Base-by-base conservation (phyloP, 2,329 filamentous ascomycete genomes). In the Byssochlamys sp. region DNA sequence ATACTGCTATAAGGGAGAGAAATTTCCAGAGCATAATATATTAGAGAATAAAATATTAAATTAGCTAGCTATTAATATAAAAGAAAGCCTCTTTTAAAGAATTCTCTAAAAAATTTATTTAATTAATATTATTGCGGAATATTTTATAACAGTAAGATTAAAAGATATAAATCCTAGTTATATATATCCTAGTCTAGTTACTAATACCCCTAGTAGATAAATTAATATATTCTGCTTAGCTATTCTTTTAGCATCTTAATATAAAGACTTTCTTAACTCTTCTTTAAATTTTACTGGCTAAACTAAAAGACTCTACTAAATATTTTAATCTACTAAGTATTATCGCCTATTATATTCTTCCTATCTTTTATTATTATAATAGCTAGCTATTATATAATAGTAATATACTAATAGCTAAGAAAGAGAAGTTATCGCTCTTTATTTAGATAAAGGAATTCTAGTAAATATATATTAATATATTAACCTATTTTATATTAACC, bases 31-130 rank as follows among this genome's bases (percentile, higher is more conserved):
- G 60, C 88, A 91, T 62, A 83, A 87, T 55, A 91, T 95, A 69
- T 78, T 96, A 29, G 91, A 96, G 72, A 84, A 84, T 58, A 90
- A 96, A 70, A 88, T 97, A 11, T 78, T 96, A 59, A 86, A 87
- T 64, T 87, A 91, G 54, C 77, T 96, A 39, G 82, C 85, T 53
- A 82, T 88, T 63, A 84, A 89, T 31, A 77, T 94, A 28, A 90
- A 88, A 68, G 83, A 85, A 60, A 80, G 84, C 9, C 80, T 82
- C 1, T 79, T 87, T 53, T 82, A 86, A 51, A 80, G 80, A 11
- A 81, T 84, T 11, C 71, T 96, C 28, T 81, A 89, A 61, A 94
- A 91, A 69, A 87, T 96, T 72, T 83, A 89, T 4, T 77, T 96
- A 51, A 84, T 92, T 63, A 97, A 95, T 66, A 88, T 97, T 60